phyloP scores from a whole-genome alignment of 2,329 filamentous ascomycete species.

The Zasmidium angulare region DNA sequence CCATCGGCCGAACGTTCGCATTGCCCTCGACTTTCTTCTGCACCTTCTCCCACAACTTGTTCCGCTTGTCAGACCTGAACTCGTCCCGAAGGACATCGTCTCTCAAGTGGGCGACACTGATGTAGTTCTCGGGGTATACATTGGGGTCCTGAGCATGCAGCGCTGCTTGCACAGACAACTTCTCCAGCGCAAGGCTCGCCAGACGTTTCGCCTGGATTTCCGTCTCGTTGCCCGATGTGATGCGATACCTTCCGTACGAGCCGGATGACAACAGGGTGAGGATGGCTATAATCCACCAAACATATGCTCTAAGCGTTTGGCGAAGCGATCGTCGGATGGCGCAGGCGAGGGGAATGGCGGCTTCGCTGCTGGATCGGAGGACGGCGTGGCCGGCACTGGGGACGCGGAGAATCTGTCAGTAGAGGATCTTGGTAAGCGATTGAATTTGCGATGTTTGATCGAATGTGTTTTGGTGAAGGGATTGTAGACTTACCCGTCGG shows the following conservation, averaged over 20 bases:
- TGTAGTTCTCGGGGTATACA: conserved; percentile 70
- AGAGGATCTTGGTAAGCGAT: conserved; percentile 22
- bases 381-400: conserved; percentile 56
- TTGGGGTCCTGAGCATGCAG: conserved; percentile 66
- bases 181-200: conserved; percentile 79
- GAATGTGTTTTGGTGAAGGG: conserved; percentile 8
- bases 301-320: conserved; percentile 80
- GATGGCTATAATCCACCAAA: conserved; percentile 75
- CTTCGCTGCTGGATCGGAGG: conserved; percentile 85
- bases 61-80: conserved; percentile 72
- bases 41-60: conserved; percentile 82
- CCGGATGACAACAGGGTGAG: conserved; percentile 50
- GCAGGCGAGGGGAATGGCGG: conserved; percentile 83
- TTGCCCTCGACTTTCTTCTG: conserved; percentile 86
- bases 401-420: conserved; percentile 85
- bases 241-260: conserved; percentile 63
- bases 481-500: conserved; percentile 57
- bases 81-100: conserved; percentile 86
- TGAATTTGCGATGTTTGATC: background rate
- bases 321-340: conserved; percentile 75
- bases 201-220: conserved; percentile 75
- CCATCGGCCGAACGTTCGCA: conserved; percentile 82
- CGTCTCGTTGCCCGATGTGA: conserved; percentile 63
- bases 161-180: conserved; percentile 79
- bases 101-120: conserved; percentile 83